Base-by-base conservation (phyloP, 306 rosid species). In the barrel medic (Medicago truncatula) region DNA sequence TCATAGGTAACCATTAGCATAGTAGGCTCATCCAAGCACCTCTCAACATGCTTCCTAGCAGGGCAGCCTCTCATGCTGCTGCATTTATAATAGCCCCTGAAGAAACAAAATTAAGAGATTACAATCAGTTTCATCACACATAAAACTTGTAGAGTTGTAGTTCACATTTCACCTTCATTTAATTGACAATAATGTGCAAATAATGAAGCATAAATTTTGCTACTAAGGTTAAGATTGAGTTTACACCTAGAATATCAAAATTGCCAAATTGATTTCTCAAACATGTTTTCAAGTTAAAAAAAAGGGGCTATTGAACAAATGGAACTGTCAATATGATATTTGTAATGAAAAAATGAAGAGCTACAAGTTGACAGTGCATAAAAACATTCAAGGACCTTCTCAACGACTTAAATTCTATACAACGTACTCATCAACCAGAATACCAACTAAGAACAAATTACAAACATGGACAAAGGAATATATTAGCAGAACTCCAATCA, bases 31-130 rank as follows among this genome's bases (percentile, higher is more conserved):
- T 96, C 98, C 82, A 91, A 88, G 87, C 96, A 92, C 83, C 98
- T 86, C 84, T 96, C 99, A 4, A 96, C 99, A 57, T 96, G 99
- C 85, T 96, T 96, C 86, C 99, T 96, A 13, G 99, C 99, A 16
- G 99, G 99, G 75, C 99, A 96, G 25, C 99, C 99, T 85, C 99
- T 89, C 98, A 96, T 96, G 92, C 99, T 96, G 88, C 99, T 96
- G 81, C 99, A 96, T 81, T 96, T 96, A 54, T 96, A 96, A 85
- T 96, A 96, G 70, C 99, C 99, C 96, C 99, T 96, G 85, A 80
- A 86, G 61, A 80, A 50, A 73, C 17, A 36, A 13, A 7, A 67
- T 14, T 12, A 46, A 58, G 67, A 60, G 52, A 53, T 20, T 43
- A 64, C 56, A 59, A 41, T 80, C 64, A n/a, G 49, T 61, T 74